phyloP scores from a whole-genome alignment of 1,284 basidiomycete genomes.

The Ceratobasidium theobromae region DNA sequence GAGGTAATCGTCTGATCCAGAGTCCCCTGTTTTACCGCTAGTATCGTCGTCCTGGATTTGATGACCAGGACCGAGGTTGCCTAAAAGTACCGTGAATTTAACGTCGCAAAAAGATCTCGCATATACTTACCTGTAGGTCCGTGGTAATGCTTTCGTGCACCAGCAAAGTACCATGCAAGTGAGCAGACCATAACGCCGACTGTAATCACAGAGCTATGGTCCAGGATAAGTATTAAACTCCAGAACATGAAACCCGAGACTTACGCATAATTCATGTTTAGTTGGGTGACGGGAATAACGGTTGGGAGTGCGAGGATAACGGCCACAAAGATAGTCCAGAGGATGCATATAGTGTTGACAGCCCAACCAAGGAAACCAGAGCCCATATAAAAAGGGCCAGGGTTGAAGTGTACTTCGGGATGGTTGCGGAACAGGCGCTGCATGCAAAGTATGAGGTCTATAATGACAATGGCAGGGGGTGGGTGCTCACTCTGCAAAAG shows the following conservation, averaged over 20 bases:
- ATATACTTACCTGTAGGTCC: conserved; percentile 41
- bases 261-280: conserved; percentile 79
- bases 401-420: conserved; percentile 80
- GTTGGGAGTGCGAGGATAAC: conserved; percentile 72
- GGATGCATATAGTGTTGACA: conserved; percentile 66
- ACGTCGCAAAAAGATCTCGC: not conserved
- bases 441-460: not conserved
- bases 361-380: conserved; percentile 64
- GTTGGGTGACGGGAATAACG: conserved; percentile 61
- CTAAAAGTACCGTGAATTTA: not conserved
- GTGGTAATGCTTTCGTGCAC: conserved; percentile 48
- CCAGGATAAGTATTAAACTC: conserved; percentile 44
- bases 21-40: not conserved
- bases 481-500: conserved; percentile 45
- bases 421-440: conserved; percentile 68
- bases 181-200: conserved; percentile 45
- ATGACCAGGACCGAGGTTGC: conserved; percentile 17
- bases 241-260: conserved; percentile 53
- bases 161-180: conserved; percentile 46
- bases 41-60: not conserved
- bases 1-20: not conserved
- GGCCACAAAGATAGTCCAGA: conserved; percentile 47
- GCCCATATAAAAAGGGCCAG: conserved; percentile 88
- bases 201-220: conserved; percentile 42
- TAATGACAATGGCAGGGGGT: not conserved